These are phyloP conservation scores for Crithidia acanthocephali DNA, from an alignment of 208 protist species.

Conservation along the genomic window DNA sequence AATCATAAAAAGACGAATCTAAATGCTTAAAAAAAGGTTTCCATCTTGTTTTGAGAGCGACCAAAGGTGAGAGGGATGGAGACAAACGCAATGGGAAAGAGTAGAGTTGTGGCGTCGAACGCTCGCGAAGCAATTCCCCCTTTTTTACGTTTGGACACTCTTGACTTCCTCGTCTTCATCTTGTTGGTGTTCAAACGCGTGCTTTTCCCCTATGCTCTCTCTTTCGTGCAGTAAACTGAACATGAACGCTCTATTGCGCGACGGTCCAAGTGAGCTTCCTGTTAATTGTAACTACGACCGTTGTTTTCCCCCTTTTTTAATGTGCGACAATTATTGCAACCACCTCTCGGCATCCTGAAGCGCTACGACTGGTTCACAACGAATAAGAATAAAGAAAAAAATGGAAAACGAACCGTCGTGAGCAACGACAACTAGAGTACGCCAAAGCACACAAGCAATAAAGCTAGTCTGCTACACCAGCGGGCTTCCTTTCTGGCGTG, in stretches of 20 bases:
- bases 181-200: too few relatives aligned
- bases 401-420: too few relatives aligned
- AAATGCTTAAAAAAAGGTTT: neutral
- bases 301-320: constrained; percentile 14
- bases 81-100: neutral
- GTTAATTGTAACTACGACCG: neutral
- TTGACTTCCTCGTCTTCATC: constrained; percentile 1
- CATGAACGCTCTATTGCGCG: neutral
- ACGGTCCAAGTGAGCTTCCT: neutral
- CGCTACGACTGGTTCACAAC: too few relatives aligned
- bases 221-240: neutral
- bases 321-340: neutral
- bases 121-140: too few relatives aligned
- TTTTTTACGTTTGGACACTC: too few relatives aligned
- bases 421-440: too few relatives aligned
- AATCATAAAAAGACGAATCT: neutral
- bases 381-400: too few relatives aligned
- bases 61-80: neutral
- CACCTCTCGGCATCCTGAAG: neutral
- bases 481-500: too few relatives aligned
- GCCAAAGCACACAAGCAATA: too few relatives aligned
- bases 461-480: too few relatives aligned
- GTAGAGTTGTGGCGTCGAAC: too few relatives aligned
- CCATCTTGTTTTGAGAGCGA: neutral
- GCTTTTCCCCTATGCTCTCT: neutral